Evolutionary conservation across 768 basidiomycete species (phyloP), one percentile per base, ranked within the genome.

Genomic region (Pseudohyphozyma bogoriensis): DNA sequence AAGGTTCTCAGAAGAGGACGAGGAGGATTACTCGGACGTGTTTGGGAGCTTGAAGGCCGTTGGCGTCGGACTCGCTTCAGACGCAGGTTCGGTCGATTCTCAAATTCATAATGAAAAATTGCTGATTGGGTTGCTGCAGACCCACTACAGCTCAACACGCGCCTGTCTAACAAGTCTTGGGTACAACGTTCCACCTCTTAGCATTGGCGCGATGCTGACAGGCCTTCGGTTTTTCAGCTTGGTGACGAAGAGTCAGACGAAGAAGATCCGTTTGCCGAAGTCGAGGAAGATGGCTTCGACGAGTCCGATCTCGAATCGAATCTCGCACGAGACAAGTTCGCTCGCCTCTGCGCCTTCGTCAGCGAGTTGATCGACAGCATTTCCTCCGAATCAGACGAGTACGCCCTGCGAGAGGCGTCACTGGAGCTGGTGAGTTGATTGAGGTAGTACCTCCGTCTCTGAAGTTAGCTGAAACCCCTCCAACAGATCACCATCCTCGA

Each of bases 211-310:
- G n/a, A n/a, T n/a, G n/a, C n/a, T n/a, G n/a, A n/a, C n/a, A n/a
- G 8, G 22, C 45, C 9, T 37, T 16, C 40, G 52, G 15, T 22
- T 40, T 22, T 2, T n/a, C 63, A 86, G 84, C 75, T 86, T 56
- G 85, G 85, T 12, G 89, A 89, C 46, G 87, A 86, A 33, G 81
- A 86, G 36, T 82, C 82, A 3, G 90, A 93, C 59, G 91, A 93
- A 55, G 88, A 90, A 56, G 91, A 99, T 77, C 93, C 95, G 1
- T 99, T 99, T 68, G 91, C 93, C 3, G 89, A 91, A 77, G 89
- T 88, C n/a, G 66, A 68, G 13, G 8, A 66, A 6, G 45, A 58
- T 68, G 51, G 24, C 18, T 22, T 37, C 22, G 66, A 42, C 16
- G 63, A 39, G 33, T 29, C 63, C 86, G 87, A 92, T 70, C 78